Conservation (phyloP, 306 rosid species). For the Rosa chinensis region DNA sequence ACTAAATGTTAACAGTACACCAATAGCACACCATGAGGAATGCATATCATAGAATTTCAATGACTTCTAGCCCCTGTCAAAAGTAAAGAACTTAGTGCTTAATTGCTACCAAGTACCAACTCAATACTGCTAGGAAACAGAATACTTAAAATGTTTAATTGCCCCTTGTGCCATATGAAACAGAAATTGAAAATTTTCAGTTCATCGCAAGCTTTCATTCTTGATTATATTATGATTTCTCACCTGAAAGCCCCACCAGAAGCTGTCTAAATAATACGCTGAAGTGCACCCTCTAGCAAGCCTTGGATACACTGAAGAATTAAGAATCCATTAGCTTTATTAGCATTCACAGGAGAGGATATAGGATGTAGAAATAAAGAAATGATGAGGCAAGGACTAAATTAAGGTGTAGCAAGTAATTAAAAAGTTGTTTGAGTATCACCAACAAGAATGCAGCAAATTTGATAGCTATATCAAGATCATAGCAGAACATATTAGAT, state of each 20-base stretch:
- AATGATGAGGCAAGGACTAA: slow-evolving; percentile 8
- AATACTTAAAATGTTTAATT: neutral
- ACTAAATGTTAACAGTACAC: too few relatives aligned
- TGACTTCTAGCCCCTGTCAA: slow-evolving; percentile 89
- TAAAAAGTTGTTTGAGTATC: neutral
- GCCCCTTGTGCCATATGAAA: neutral
- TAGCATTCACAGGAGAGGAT: slow-evolving; percentile 6
- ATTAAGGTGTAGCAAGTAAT: slow-evolving; percentile 9
- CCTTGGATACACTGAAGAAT: slow-evolving; percentile 92
- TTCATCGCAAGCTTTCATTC: slow-evolving; percentile 1
- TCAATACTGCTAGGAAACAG: neutral
- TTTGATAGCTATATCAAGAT: slow-evolving; percentile 5
- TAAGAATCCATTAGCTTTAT: slow-evolving; percentile 32
- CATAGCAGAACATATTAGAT: slow-evolving; percentile 12
- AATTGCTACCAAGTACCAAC: neutral
- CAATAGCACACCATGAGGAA: too few relatives aligned
- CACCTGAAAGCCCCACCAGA: slow-evolving; percentile 99
- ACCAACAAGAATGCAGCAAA: neutral
- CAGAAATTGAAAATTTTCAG: slow-evolving; percentile 14
- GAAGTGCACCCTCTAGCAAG: slow-evolving; percentile 79
- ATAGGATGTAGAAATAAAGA: slow-evolving; percentile 9
- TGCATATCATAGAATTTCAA: slow-evolving; percentile 35
- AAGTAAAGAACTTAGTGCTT: neutral
- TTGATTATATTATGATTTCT: slow-evolving; percentile 20
- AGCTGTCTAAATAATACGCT: slow-evolving; percentile 86